A percentile compares a stretch with the other conserved stretches of the same genome.
These are phyloP conservation scores for Collybiopsis luxurians DNA, from an alignment of 768 basidiomycete genomes.

Conservation along the genomic window DNA sequence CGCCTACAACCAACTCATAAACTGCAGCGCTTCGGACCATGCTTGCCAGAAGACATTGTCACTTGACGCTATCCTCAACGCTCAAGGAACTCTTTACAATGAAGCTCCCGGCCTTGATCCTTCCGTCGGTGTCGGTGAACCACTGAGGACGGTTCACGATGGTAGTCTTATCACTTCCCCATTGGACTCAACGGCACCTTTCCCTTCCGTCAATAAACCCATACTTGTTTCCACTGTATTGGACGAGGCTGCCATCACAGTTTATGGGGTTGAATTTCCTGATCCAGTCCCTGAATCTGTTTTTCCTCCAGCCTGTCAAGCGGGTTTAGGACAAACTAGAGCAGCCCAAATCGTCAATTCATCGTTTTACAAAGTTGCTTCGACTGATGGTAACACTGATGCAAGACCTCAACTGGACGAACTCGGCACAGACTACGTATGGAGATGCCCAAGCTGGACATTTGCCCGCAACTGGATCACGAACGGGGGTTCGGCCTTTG, in stretches of 20 bases:
- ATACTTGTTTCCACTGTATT: slow-evolving; percentile 68
- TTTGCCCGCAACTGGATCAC: slow-evolving; percentile 68
- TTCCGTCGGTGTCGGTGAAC: slow-evolving; percentile 50
- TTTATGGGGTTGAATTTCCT: slow-evolving; percentile 41
- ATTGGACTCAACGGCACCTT: slow-evolving; percentile 57
- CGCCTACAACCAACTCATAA: slow-evolving; percentile 45
- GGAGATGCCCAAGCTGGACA: slow-evolving; percentile 70
- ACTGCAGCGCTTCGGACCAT: slow-evolving; percentile 42
- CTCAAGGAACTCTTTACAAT: slow-evolving; percentile 44
- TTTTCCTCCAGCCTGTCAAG: slow-evolving; percentile 37
- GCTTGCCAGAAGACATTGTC: slow-evolving; percentile 52
- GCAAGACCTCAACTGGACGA: slow-evolving; percentile 52
- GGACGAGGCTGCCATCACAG: slow-evolving; percentile 70
- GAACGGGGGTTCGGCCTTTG: slow-evolving; percentile 63
- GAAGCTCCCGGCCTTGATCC: slow-evolving; percentile 45
- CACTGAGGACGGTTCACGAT: slow-evolving; percentile 68
- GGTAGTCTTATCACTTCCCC: slow-evolving; percentile 67
- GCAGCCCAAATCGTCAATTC: slow-evolving; percentile 41
- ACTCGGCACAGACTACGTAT: slow-evolving; percentile 68
- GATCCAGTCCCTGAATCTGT: slow-evolving; percentile 33
- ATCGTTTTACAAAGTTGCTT: slow-evolving; percentile 40
- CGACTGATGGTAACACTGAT: slow-evolving; percentile 34
- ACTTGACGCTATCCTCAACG: slow-evolving; percentile 48
- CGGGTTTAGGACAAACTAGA: slow-evolving; percentile 46
- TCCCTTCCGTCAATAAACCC: slow-evolving; percentile 61